Percentiles rank a stretch among this genome's conserved stretches.
phyloP scores from a whole-genome alignment of 495 filamentous ascomycete species.

The Geopyxis carbonaria region DNA sequence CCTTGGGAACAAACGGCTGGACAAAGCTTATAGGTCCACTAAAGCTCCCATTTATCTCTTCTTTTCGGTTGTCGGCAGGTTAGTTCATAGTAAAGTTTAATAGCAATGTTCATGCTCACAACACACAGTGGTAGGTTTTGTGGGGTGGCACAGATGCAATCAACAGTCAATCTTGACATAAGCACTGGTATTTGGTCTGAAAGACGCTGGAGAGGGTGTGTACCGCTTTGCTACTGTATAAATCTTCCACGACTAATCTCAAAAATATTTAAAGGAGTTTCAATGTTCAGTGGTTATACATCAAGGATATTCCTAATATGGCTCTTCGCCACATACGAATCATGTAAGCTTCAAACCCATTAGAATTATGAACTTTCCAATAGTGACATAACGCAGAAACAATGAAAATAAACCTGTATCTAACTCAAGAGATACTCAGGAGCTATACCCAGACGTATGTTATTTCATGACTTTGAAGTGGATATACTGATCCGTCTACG shows the following conservation, averaged over 20 bases:
- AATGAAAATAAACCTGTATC: slow-evolving; percentile 18
- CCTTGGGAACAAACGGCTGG: slow-evolving; percentile 18
- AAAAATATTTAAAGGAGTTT: slow-evolving; percentile 6
- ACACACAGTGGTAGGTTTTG: slow-evolving; percentile 17
- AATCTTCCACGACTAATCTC: neutral
- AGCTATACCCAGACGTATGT: slow-evolving; percentile 11
- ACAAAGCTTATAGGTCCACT: slow-evolving; percentile 13
- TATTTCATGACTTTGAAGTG: no score
- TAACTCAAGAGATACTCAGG: slow-evolving; percentile 17
- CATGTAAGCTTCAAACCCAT: slow-evolving; percentile 5
- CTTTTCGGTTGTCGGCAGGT: slow-evolving; percentile 17
- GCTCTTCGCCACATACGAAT: slow-evolving; percentile 15
- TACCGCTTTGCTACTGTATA: neutral
- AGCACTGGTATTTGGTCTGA: slow-evolving; percentile 17
- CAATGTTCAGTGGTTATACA: slow-evolving; percentile 11
- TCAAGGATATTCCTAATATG: slow-evolving; percentile 15
- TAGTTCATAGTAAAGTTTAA: neutral
- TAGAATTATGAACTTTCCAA: neutral
- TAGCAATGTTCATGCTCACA: slow-evolving; percentile 4
- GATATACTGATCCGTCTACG: no score
- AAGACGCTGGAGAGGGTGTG: slow-evolving; percentile 14
- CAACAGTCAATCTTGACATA: slow-evolving; percentile 10
- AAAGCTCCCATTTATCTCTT: slow-evolving; percentile 15
- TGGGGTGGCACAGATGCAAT: slow-evolving; percentile 18
- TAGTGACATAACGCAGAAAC: slow-evolving; percentile 11